Conservation (phyloP, 2,329 filamentous ascomycete species). For the Colletotrichum sublineola region DNA sequence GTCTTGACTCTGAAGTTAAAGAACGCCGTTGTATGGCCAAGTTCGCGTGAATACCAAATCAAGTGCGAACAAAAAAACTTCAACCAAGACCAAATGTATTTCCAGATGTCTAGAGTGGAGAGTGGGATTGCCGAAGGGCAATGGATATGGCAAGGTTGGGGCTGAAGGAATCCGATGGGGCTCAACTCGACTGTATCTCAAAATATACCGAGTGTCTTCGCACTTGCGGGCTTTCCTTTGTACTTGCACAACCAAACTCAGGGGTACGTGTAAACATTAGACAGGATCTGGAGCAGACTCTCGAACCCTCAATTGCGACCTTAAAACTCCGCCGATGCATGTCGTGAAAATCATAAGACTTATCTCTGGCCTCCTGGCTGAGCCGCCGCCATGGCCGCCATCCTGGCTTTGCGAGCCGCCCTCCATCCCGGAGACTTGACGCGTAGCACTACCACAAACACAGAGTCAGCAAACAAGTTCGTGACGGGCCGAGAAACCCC, state of each 20-base stretch:
- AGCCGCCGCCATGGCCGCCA: conserved; percentile 32
- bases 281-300: neutral
- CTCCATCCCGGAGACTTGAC: conserved; percentile 39
- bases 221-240: neutral
- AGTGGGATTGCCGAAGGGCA: neutral
- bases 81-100: neutral
- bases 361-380: conserved; percentile 28
- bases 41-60: neutral
- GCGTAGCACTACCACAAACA: conserved; percentile 17
- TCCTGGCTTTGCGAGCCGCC: conserved; percentile 35
- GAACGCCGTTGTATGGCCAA: neutral
- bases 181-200: neutral
- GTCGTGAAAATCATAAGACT: neutral
- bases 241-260: neutral
- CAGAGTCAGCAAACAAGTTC: neutral
- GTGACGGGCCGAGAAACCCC: neutral
- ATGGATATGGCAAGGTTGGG: neutral
- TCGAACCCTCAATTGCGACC: neutral
- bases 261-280: neutral
- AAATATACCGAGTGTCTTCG: neutral
- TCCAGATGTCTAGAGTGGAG: neutral
- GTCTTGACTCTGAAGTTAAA: neutral
- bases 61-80: neutral
- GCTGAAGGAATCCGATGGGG: neutral
- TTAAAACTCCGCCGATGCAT: neutral